Evolutionary conservation across 805 yeast genomes (phyloP), one percentile per base, ranked within the genome.

Genomic region (Priceomyces fermenticarens): DNA sequence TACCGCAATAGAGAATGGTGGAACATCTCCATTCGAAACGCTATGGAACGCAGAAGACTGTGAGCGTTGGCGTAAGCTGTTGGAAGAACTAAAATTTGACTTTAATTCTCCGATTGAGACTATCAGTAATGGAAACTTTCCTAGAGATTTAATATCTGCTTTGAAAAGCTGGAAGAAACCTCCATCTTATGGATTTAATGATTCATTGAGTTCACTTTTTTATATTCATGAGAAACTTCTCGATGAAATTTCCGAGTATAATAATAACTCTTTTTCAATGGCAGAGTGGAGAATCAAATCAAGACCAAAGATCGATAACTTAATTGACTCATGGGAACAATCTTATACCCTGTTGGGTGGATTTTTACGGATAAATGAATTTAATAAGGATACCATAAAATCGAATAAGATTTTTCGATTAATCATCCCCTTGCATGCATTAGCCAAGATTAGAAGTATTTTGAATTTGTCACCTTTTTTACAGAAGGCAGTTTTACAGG

Each of bases 241-340:
- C 55, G 56, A 64, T 16, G 81, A 80, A 50, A 67, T 79, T 45
- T 55, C 54, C 37, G 58, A 60, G 23, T 43, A 67, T 39, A 11
- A 29, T 30, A n/a, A 34, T 3, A 71, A 70, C 11, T 67, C 70
- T 9, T 65, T 70, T 37, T 73, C 74, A 42, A 77, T 78, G 26
- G 71, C 82, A 3, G 72, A 72, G 41, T 85, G 91, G 91, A 72
- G 86, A 56, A 65, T 81, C 64, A 75, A 75, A 42, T 70, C 76
- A 7, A 70, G 83, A 46, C 87, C 87, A 2, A 62, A 67, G 5
- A 70, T 85, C 39, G 81, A 78, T 47, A 61, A 74, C 10, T 58
- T 84, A 49, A 55, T 85, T 15, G 78, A 77, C 48, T 67, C 80
- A 20, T 85, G 91, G 91, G 93, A 85, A 58, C 67, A 72, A 12